Evolutionary conservation across 2,329 filamentous ascomycete genomes (phyloP), one percentile per base, ranked within the genome.

Genomic region (Microdochium paspali): DNA sequence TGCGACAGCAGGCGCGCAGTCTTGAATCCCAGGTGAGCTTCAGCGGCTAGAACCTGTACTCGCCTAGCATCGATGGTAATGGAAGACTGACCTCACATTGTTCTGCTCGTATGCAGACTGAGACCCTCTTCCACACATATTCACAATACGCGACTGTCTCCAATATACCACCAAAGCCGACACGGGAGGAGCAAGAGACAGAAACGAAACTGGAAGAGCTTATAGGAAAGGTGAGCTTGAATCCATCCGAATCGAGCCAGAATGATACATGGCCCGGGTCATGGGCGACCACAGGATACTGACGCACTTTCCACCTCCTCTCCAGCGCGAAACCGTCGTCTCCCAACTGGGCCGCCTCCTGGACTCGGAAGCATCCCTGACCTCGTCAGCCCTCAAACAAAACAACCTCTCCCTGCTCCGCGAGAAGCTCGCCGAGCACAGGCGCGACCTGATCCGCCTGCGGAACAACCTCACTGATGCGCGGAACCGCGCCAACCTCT

Each of bases 311-410:
- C n/a, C n/a, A n/a, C n/a, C n/a, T n/a, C n/a, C n/a, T n/a, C n/a
- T 46, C 13, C 63, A 95, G 89, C 85, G 93, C 61, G 89, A 95
- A 62, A 72, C 76, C 42, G 79, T 93, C 46, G 83, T 97, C 61
- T 70, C 76, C 50, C 89, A 96, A 67, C 85, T 98, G 48, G 74
- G 83, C 55, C 87, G 91, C 49, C 83, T 96, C 47, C 86, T 97
- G 56, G 91, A 97, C 71, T 95, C 90, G 48, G 91, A 97, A 75
- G 82, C 90, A 21, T 77, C 84, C 48, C 80, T 94, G 50, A 89
- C 87, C 45, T 84, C 90, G 42, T 97, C 91, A 31, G 90, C 90
- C 48, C 79, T 95, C n/a, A 97, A 97, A 69, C 90, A 95, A 61
- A 95, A 91, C 71, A 96, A 97, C 64, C 82, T 98, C 31, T 78